Evolutionary conservation across 2,329 filamentous ascomycete species (phyloP).

Genomic region (Pyrenophora teres): DNA sequence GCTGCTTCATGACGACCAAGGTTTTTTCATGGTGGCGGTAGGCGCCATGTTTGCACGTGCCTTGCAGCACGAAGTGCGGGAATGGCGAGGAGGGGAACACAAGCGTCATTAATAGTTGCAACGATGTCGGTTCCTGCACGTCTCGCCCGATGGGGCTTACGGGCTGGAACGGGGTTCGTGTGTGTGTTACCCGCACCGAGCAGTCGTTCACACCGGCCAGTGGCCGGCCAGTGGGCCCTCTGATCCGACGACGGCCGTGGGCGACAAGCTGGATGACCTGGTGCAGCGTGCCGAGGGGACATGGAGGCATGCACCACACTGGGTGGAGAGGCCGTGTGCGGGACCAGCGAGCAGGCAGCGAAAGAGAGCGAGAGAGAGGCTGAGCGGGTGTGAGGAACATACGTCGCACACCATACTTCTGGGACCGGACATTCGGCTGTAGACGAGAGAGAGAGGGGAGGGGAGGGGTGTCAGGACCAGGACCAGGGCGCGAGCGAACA

Average conservation of each 20-base stretch:
- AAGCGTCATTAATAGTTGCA: conserved; percentile 27
- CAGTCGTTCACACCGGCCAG: conserved; percentile 29
- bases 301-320: conserved; percentile 4
- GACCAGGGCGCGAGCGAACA: conserved; percentile 25
- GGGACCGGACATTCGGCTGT: conserved; percentile 16
- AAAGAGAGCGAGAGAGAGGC: not conserved
- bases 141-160: conserved; percentile 36
- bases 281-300: conserved; percentile 5
- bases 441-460: conserved; percentile 1
- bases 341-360: not conserved
- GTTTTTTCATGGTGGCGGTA: no score
- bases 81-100: conserved; percentile 21
- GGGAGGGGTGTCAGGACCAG: conserved; percentile 16
- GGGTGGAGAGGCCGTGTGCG: conserved; percentile 6
- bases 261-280: conserved; percentile 14
- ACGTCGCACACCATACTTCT: conserved; percentile 10
- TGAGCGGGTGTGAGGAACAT: conserved; percentile 1
- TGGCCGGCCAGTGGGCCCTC: conserved; percentile 26
- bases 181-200: conserved; percentile 36
- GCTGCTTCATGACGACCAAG: no score
- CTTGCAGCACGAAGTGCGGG: conserved; percentile 25
- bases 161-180: conserved; percentile 23
- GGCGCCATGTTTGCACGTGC: conserved; percentile 27
- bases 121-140: conserved; percentile 37
- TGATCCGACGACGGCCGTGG: conserved; percentile 20